Base-by-base conservation (phyloP, 345 rosid species). In the Boechera stricta region DNA sequence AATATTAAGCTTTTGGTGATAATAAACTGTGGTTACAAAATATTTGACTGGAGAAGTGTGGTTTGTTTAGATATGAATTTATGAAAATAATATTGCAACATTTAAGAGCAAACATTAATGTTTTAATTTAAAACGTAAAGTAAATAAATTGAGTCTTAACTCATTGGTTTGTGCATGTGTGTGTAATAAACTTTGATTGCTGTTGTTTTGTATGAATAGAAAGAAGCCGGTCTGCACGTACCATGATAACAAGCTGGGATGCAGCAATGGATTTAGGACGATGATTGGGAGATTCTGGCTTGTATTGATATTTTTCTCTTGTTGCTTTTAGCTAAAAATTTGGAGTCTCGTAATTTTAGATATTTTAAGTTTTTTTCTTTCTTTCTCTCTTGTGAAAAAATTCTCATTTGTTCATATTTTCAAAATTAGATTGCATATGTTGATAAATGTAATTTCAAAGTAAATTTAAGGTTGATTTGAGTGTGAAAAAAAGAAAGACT, bases 141-240 rank as follows among this genome's bases (percentile, higher is more conserved):
- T 33, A 33, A 33, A 33, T 33, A 33, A 4, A 33, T 33, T 1
- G 35, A 33, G 35, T 5, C 35, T 33, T 33, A 33, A 5, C 6
- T 5, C 6, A 33, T 33, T 5, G 35, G 35, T 33, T 1, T 33
- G 42, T 38, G 10, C 2, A 2, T 28, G 6, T 33, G 42, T 38
- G 10, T 38, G 42, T 9, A 2, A 38, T 38, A 38, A 38, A 38
- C 42, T 41, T 41, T 41, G 44, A 41, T 41, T 41, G 44, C 5
- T 41, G 44, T 41, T 41, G 44, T 41, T 41, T 41, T 41, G 5
- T 41, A 10, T 49, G 59, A 54, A 24, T 81, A 91, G 96, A 87
- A 77, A 85, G 45, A 89, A 76, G 47, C 54, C 72, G 12, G 90
- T 85, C 38, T 94, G 98, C 84, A 84, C 94, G 5, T 91, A 90